Conservation (phyloP, 495 filamentous ascomycete species). For the Talaromyces stipitatus region DNA sequence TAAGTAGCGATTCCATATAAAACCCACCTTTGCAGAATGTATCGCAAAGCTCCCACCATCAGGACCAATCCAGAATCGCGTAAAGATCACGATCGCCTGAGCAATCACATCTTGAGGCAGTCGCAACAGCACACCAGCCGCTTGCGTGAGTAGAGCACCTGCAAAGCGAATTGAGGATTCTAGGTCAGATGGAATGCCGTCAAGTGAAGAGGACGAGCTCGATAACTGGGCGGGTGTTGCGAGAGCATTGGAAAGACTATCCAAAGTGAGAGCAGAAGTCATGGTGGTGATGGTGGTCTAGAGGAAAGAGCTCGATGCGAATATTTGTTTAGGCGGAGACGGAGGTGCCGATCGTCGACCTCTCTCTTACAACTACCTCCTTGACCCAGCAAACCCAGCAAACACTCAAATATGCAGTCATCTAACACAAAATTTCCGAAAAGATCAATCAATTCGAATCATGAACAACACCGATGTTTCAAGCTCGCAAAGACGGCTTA, state of each 20-base stretch:
- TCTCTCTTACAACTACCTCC: background rate
- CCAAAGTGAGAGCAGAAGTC: conserved; percentile 25
- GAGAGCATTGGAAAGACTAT: conserved; percentile 72
- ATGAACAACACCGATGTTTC: background rate
- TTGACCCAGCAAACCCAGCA: too few species aligned
- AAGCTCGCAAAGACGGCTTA: background rate
- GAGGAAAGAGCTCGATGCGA: background rate
- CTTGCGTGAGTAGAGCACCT: conserved; percentile 70
- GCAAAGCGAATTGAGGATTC: conserved; percentile 55
- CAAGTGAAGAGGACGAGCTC: conserved; percentile 56
- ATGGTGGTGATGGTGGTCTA: conserved; percentile 4
- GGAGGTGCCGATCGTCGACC: background rate
- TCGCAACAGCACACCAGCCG: conserved; percentile 76
- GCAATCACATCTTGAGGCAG: conserved; percentile 85
- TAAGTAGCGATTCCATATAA: background rate
- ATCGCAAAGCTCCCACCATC: conserved; percentile 56
- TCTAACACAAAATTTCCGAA: background rate
- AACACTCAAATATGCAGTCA: too few species aligned
- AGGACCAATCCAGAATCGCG: conserved; percentile 73
- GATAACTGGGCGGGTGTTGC: conserved; percentile 76
- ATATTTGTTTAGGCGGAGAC: background rate
- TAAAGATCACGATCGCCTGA: conserved; percentile 79
- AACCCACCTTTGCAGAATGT: conserved; percentile 45
- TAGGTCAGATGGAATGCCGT: conserved; percentile 68
- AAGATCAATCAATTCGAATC: background rate